Conservation (phyloP, 2,329 filamentous ascomycete species). For the Beauveria sp. region DNA sequence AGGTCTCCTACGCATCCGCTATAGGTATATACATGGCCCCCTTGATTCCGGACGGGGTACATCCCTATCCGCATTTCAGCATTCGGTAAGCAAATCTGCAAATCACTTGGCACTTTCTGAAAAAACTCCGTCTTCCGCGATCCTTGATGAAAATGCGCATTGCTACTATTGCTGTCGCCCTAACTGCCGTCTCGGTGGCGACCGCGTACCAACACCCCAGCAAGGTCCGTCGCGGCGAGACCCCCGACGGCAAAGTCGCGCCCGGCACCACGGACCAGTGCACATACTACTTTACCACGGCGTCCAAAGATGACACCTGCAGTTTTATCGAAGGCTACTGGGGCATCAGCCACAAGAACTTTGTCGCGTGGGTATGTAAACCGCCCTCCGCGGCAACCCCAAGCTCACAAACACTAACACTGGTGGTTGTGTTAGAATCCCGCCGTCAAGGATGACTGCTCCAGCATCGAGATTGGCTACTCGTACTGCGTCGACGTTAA, state of each 20-base stretch:
- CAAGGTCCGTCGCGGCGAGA: neutral
- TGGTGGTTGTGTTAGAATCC: conserved; percentile 5
- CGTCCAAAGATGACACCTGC: neutral
- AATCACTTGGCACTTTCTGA: neutral
- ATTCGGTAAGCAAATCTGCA: neutral
- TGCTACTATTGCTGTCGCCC: neutral
- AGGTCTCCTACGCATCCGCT: neutral
- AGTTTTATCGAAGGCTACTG: neutral
- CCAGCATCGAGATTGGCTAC: neutral
- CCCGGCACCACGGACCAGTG: neutral
- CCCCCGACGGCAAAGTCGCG: neutral
- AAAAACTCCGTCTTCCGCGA: neutral
- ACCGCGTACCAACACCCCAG: neutral
- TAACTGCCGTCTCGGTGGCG: neutral
- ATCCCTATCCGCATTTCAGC: neutral
- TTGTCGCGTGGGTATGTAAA: conserved; percentile 3
- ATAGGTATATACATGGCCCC: neutral
- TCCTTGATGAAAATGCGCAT: neutral
- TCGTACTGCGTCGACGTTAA: conserved; percentile 13
- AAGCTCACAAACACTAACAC: neutral
- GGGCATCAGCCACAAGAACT: conserved; percentile 5
- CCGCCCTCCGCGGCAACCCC: neutral
- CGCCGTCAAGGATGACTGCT: conserved; percentile 9
- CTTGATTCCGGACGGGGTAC: neutral
- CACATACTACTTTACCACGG: conserved; percentile 1